Evolutionary conservation across 768 basidiomycete genomes (phyloP).

Genomic region (Dioszegia hungarica): DNA sequence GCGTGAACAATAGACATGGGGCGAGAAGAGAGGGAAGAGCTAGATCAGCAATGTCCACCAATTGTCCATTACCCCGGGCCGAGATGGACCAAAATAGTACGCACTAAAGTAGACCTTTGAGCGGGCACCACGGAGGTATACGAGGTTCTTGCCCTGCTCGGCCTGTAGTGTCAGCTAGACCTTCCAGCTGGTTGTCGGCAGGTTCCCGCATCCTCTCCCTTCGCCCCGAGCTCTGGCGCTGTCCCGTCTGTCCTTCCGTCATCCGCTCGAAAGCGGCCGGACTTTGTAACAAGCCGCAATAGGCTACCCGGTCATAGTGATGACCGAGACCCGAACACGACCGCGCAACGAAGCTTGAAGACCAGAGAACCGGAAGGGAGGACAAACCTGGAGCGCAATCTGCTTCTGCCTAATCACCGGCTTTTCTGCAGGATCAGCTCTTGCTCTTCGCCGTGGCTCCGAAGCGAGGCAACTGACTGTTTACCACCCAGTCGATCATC

Average conservation of each 20-base stretch:
- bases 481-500: constrained; percentile 29
- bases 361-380: no score
- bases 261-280: no score
- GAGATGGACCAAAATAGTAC: not conserved
- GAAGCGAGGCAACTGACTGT: constrained; percentile 19
- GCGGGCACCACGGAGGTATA: constrained; percentile 32
- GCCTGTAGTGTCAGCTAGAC: constrained; percentile 11
- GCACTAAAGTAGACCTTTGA: constrained; percentile 38
- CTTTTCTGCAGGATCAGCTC: constrained; percentile 20
- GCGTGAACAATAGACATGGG: not conserved
- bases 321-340: no score
- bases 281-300: no score
- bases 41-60: not conserved
- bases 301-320: no score
- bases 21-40: not conserved
- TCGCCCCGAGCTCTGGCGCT: no score
- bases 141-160: constrained; percentile 28
- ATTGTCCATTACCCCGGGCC: not conserved
- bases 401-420: constrained; percentile 33
- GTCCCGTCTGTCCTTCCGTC: no score
- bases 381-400: constrained; percentile 26
- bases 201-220: no score
- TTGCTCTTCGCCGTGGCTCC: not conserved
- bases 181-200: no score
- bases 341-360: no score